Evolutionary conservation across 805 yeast genomes (phyloP), one percentile per base, ranked within the genome.

Genomic region (Candida loeiensis): DNA sequence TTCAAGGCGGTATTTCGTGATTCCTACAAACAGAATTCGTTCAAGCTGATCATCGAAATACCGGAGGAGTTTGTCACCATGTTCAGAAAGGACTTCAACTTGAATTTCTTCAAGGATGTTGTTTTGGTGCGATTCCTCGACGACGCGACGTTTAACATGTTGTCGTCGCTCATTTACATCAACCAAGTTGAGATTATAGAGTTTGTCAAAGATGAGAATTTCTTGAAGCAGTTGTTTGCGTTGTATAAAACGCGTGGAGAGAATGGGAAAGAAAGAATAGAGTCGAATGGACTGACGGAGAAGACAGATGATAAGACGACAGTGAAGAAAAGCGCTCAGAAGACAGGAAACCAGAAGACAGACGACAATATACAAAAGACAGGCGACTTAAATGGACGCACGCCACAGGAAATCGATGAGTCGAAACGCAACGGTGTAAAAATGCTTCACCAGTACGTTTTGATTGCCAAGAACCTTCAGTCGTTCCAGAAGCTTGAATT

Each of bases 91-190:
- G 89, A 93, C 28, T 87, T 82, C 56, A 72, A 86, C 42, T 66
- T 89, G 40, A 90, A 84, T 53, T 87, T 85, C 56, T 65, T 93
- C 36, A 85, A 85, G 57, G 96, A 91, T 58, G 95, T 87, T 14
- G 95, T 86, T 1, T 63, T 91, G 19, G 90, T 93, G 3, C 69
- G 96, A 38, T 64, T 82, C 30, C 58, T 91, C 34, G 98, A 91
- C 57, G 98, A 91, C 56, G 77, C 81, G 32, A 76, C 89, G 4
- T 79, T 81, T 53, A 77, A 76, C 45, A 65, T 84, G 43, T 71
- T 93, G 26, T 67, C 82, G 13, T 77, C 85, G 1, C 64, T 84
- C 64, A 82, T 87, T 4, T 81, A 78, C 51, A 60, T 71, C 48
- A 81, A 85, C 53, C 91, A 87, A 50, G 76, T 79, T 19, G 80